Conservation (phyloP, 768 basidiomycete genomes). For the Thelephora ganbajun region DNA sequence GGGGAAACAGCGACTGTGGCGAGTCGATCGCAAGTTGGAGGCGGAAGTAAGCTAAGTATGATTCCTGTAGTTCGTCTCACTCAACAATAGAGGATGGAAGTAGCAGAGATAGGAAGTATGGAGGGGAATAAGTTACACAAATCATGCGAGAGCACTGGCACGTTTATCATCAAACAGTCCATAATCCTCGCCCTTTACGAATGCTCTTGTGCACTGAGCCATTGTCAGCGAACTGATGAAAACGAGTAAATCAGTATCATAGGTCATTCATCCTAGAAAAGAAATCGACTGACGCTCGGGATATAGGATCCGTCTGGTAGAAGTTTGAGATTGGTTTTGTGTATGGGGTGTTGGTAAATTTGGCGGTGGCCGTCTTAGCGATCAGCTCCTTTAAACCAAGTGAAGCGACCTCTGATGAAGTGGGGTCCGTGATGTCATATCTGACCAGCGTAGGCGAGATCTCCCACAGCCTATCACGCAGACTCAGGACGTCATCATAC, state of each 20-base stretch:
- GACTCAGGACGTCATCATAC: constrained; percentile 73
- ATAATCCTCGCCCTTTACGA: constrained; percentile 61
- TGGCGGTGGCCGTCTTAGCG: constrained; percentile 34
- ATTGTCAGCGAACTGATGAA: constrained; percentile 73
- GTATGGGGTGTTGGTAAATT: constrained; percentile 47
- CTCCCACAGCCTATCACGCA: constrained; percentile 95
- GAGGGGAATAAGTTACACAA: background rate
- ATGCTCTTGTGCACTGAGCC: constrained; percentile 86
- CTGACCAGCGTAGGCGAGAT: constrained; percentile 82
- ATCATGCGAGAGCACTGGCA: background rate
- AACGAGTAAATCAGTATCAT: constrained; percentile 2
- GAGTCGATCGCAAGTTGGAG: no score
- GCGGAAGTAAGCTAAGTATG: background rate
- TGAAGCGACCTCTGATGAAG: constrained; percentile 57
- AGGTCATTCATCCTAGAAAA: background rate
- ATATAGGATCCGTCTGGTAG: constrained; percentile 93
- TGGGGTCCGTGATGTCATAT: constrained; percentile 70
- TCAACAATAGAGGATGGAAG: background rate
- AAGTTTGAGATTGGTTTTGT: constrained; percentile 82
- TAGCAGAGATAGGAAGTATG: background rate
- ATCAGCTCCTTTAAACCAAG: constrained; percentile 53
- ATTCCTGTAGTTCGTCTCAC: background rate
- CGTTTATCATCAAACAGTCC: constrained; percentile 29
- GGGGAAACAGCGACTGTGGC: no score
- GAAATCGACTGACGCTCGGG: constrained; percentile 59